These are phyloP conservation scores for Gossypium laxum DNA, from an alignment of 441 rosid genomes.

Conservation along the genomic window DNA sequence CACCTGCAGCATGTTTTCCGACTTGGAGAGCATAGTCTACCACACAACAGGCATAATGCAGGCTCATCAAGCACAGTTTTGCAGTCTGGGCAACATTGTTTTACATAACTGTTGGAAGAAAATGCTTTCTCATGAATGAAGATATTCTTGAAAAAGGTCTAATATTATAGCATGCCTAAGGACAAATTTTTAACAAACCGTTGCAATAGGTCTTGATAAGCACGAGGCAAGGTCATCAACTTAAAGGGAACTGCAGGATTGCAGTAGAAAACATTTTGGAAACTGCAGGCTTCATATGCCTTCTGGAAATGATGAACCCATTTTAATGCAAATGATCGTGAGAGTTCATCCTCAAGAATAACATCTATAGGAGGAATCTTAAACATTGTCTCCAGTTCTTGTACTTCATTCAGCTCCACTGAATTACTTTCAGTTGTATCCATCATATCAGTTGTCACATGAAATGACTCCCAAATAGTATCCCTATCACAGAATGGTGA, in stretches of 20 bases:
- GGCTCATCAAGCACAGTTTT: constrained; percentile 48
- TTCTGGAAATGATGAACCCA: constrained; percentile 65
- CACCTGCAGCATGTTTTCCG: constrained; percentile 91
- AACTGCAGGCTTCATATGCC: constrained; percentile 32
- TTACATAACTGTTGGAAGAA: constrained; percentile 55
- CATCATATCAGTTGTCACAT: constrained; percentile 26
- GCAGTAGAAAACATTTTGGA: constrained; percentile 32
- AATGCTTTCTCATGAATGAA: constrained; percentile 15
- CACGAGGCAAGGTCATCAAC: constrained; percentile 71
- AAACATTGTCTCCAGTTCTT: constrained; percentile 62
- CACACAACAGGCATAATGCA: constrained; percentile 82
- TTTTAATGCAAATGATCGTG: constrained; percentile 41
- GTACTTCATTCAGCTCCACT: constrained; percentile 53
- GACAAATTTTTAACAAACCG: constrained; percentile 42
- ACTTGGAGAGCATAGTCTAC: constrained; percentile 70
- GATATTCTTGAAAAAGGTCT: not conserved
- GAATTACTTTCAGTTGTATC: constrained; percentile 24
- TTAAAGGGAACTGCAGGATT: constrained; percentile 69
- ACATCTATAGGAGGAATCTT: constrained; percentile 56
- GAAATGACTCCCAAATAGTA: constrained; percentile 27
- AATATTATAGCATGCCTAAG: constrained; percentile 10
- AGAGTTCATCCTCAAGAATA: constrained; percentile 46
- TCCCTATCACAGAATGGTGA: constrained; percentile 44
- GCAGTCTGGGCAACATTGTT: constrained; percentile 65
- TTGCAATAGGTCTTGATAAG: constrained; percentile 79